Conservation (phyloP, 2,329 filamentous ascomycete species). For the Verticillium nubilum region DNA sequence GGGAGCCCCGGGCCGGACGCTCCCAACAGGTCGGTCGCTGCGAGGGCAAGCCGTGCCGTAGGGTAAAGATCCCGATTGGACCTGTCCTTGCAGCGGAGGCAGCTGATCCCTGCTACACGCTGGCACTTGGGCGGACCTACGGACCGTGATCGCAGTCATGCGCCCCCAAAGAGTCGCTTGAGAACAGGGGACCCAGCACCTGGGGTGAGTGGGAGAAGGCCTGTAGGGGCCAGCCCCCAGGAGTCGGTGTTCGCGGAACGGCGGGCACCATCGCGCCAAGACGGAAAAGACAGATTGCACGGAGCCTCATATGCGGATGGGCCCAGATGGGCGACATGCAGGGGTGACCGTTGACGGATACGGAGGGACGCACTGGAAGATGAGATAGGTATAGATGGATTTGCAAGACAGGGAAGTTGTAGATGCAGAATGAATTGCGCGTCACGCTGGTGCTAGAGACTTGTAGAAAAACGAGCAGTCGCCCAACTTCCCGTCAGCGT, state of each 20-base stretch:
- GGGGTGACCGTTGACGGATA: not conserved
- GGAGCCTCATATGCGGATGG: not conserved
- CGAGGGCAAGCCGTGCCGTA: not conserved
- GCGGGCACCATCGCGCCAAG: not conserved
- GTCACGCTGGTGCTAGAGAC: not conserved
- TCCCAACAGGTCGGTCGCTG: not conserved
- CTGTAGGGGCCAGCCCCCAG: not conserved
- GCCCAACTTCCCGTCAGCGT: constrained; percentile 13
- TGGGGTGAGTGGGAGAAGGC: not conserved
- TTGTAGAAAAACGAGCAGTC: constrained; percentile 17
- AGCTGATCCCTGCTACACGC: not conserved
- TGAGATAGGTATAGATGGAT: not conserved
- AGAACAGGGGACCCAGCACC: not conserved
- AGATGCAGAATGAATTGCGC: not conserved
- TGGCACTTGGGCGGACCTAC: not conserved
- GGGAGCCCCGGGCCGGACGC: not conserved
- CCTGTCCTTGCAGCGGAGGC: not conserved
- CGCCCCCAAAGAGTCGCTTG: not conserved
- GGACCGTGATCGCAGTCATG: not conserved
- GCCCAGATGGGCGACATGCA: not conserved
- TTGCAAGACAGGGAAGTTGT: not conserved
- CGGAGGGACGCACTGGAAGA: not conserved
- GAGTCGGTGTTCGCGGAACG: not conserved
- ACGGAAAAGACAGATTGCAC: not conserved
- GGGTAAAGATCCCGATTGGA: not conserved